These are phyloP conservation scores for Phytophthora brassicae DNA, from an alignment of 352 stramenopile species.

Conservation along the genomic window DNA sequence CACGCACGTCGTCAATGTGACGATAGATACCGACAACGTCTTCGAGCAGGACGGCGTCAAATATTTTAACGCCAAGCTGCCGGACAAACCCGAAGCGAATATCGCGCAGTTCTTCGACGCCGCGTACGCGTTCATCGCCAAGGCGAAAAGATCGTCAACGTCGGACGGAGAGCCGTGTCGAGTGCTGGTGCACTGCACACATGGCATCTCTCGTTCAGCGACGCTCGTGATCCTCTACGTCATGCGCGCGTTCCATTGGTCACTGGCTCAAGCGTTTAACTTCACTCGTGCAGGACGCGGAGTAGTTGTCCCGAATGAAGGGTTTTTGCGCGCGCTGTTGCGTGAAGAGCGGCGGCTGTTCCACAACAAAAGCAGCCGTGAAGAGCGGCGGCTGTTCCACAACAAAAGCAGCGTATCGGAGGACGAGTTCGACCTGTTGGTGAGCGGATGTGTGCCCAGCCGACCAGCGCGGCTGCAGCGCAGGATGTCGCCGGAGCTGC, in stretches of 20 bases:
- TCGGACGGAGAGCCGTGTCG: conserved; percentile 28
- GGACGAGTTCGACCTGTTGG: conserved; percentile 54
- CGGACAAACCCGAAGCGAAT: conserved; percentile 43
- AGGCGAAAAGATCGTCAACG: conserved; percentile 21
- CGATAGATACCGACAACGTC: conserved; percentile 54
- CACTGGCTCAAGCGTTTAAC: conserved; percentile 68
- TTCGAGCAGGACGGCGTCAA: conserved; percentile 46
- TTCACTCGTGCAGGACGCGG: conserved; percentile 44
- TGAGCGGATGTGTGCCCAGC: conserved; percentile 39
- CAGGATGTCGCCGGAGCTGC: not conserved
- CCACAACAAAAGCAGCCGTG: conserved; percentile 41
- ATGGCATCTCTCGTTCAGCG: conserved; percentile 68
- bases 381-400: conserved; percentile 52
- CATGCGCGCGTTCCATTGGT: conserved; percentile 58
- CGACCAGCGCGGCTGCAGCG: conserved; percentile 22
- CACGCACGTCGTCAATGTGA: conserved; percentile 74
- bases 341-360: conserved; percentile 53
- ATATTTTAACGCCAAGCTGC: conserved; percentile 71
- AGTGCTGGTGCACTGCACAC: conserved; percentile 73
- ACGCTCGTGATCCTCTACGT: conserved; percentile 74
- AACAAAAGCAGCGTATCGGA: conserved; percentile 48
- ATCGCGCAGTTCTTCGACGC: conserved; percentile 50
- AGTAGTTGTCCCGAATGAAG: conserved; percentile 64
- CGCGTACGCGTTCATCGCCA: conserved; percentile 50
- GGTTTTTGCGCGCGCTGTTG: conserved; percentile 53